Conservation (phyloP, 2,329 filamentous ascomycete species). For the Taxawa tesnikishii region DNA sequence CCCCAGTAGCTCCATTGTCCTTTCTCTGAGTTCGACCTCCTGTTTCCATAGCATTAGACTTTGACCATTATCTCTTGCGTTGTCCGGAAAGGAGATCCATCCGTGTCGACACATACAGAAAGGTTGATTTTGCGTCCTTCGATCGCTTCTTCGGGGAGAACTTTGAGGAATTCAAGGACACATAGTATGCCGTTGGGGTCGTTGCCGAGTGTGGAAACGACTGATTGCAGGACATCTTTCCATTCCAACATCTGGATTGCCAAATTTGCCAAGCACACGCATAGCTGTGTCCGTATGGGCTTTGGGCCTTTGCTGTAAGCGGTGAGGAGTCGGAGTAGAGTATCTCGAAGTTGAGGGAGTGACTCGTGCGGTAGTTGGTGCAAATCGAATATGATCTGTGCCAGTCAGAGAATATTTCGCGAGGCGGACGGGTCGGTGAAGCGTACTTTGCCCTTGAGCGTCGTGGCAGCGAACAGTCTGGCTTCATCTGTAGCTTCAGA, state of each 20-base stretch:
- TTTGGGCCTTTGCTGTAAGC: slow-evolving; percentile 72
- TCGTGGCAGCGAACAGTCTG: slow-evolving; percentile 91
- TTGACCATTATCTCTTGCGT: too few relatives aligned
- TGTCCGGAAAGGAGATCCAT: too few relatives aligned
- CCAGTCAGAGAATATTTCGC: slow-evolving; percentile 12
- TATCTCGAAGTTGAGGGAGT: slow-evolving; percentile 65
- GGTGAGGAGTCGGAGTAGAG: slow-evolving; percentile 70
- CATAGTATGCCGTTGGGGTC: slow-evolving; percentile 70
- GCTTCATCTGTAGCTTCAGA: slow-evolving; percentile 64
- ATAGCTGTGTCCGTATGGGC: slow-evolving; percentile 70
- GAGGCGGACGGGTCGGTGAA: slow-evolving; percentile 8
- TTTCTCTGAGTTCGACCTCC: slow-evolving; percentile 86
- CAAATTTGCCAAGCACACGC: slow-evolving; percentile 85
- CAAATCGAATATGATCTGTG: slow-evolving; percentile 89
- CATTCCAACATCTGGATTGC: slow-evolving; percentile 93
- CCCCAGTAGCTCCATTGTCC: slow-evolving; percentile 80
- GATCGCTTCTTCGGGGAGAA: slow-evolving; percentile 96
- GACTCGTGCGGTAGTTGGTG: slow-evolving; percentile 71
- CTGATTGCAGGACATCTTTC: slow-evolving; percentile 80
- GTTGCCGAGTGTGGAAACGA: slow-evolving; percentile 66
- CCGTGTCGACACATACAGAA: slow-evolving; percentile 70
- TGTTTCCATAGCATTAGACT: slow-evolving; percentile 37
- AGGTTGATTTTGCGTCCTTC: slow-evolving; percentile 99
- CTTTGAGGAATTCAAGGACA: slow-evolving; percentile 89
- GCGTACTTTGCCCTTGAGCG: slow-evolving; percentile 88